Percentiles rank a stretch among this genome's conserved stretches.
Conservation (phyloP, 164 flowering plant species). For the Macadamia integrifolia region DNA sequence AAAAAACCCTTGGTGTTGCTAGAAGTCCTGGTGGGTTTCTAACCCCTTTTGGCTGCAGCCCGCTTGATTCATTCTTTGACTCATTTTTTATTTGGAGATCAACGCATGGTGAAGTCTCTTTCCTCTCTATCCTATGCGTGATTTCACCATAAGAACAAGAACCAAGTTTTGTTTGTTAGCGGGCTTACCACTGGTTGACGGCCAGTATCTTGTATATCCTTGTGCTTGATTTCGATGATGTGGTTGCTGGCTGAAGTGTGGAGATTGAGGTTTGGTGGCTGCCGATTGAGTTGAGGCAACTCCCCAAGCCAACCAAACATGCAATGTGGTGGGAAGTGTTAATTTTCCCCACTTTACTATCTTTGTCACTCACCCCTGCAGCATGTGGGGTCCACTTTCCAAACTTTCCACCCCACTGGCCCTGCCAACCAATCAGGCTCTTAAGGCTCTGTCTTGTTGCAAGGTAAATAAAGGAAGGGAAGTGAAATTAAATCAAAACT, state of each 20-base stretch:
- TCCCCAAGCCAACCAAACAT: no score
- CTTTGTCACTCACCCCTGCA: no score
- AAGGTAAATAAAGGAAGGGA: no score
- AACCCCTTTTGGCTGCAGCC: constrained; percentile 63
- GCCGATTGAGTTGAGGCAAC: no score
- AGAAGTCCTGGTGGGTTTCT: constrained; percentile 79
- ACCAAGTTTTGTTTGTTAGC: constrained; percentile 65
- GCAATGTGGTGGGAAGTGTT: no score
- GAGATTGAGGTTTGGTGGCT: no score
- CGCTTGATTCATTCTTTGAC: constrained; percentile 58
- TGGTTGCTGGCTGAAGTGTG: constrained; percentile 43
- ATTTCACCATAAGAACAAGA: constrained; percentile 67
- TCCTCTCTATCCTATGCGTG: constrained; percentile 52
- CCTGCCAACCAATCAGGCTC: no score
- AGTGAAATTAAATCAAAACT: no score
- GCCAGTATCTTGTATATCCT: constrained; percentile 45
- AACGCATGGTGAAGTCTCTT: constrained; percentile 70
- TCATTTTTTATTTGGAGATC: constrained; percentile 65
- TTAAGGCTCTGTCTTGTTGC: no score
- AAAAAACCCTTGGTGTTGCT: constrained; percentile 63
- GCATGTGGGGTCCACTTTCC: no score
- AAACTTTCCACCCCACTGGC: no score
- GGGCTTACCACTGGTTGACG: constrained; percentile 74
- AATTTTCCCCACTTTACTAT: no score
- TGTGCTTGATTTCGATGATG: constrained; percentile 58